Evolutionary conservation across 495 filamentous ascomycete genomes (phyloP).

Genomic region (Lophiostoma macrostomum): DNA sequence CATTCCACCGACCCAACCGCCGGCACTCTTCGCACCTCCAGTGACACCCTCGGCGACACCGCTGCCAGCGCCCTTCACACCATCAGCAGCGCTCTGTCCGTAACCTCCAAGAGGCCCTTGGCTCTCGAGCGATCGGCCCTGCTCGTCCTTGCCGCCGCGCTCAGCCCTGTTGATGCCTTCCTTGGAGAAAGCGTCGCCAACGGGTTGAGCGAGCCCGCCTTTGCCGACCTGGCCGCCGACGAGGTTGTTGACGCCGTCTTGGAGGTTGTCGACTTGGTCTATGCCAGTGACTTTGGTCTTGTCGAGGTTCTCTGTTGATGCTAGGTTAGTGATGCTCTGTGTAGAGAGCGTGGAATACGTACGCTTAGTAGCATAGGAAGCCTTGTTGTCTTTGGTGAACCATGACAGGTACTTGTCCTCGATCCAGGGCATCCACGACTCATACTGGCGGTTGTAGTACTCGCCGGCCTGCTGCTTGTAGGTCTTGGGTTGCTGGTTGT

Average conservation of each 20-base stretch:
- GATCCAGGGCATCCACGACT: constrained; percentile 72
- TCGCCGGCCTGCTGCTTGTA: constrained; percentile 55
- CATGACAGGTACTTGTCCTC: constrained; percentile 67
- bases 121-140: constrained; percentile 39
- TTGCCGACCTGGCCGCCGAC: constrained; percentile 61
- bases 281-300: constrained; percentile 64
- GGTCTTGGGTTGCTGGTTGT: constrained; percentile 34
- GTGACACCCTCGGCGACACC: constrained; percentile 22
- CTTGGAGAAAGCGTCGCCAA: constrained; percentile 58
- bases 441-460: constrained; percentile 63
- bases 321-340: background rate
- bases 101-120: constrained; percentile 24
- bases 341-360: constrained; percentile 7
- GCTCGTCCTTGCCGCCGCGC: constrained; percentile 58
- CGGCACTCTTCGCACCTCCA: constrained; percentile 39
- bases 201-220: constrained; percentile 57
- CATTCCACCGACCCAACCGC: constrained; percentile 38
- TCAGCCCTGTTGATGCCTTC: constrained; percentile 65
- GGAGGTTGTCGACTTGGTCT: constrained; percentile 59
- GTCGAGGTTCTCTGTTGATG: constrained; percentile 55
- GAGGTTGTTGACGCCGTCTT: constrained; percentile 59
- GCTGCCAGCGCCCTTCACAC: constrained; percentile 27
- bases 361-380: constrained; percentile 63
- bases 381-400: constrained; percentile 72
- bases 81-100: constrained; percentile 26